Evolutionary conservation across 441 rosid genomes (phyloP).

Genomic region (Dalechampia spathulata): DNA sequence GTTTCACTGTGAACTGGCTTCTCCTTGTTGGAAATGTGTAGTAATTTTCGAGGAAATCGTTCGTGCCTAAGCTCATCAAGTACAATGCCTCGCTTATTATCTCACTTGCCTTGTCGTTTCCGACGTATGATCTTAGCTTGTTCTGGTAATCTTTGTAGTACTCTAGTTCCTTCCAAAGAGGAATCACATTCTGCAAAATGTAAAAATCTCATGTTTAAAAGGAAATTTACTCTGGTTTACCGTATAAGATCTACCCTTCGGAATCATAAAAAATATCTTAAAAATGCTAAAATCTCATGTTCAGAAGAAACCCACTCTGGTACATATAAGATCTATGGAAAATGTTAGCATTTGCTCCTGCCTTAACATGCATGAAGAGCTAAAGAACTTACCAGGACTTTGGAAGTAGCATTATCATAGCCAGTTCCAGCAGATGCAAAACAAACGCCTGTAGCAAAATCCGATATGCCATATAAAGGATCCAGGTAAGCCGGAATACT

Average conservation of each 20-base stretch:
- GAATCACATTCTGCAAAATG: conserved; percentile 51
- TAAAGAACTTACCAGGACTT: conserved; percentile 39
- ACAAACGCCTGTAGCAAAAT: conserved; percentile 63
- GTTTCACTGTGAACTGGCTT: conserved; percentile 30
- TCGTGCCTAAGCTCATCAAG: conserved; percentile 56
- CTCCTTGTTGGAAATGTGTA: conserved; percentile 29
- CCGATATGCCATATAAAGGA: conserved; percentile 39
- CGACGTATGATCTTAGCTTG: conserved; percentile 34
- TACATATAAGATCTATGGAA: too few relatives aligned
- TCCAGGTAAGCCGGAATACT: conserved; percentile 66
- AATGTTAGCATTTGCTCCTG: too few relatives aligned
- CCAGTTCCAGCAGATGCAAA: conserved; percentile 83
- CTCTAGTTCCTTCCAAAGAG: conserved; percentile 51
- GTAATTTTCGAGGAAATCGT: conserved; percentile 68
- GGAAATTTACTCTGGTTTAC: too few relatives aligned
- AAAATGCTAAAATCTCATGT: too few relatives aligned
- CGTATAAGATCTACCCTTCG: too few relatives aligned
- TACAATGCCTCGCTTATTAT: conserved; percentile 38
- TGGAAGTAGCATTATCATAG: conserved; percentile 54
- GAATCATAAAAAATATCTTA: too few relatives aligned
- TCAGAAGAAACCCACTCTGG: too few relatives aligned
- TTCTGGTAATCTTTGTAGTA: conserved; percentile 46
- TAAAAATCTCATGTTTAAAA: too few relatives aligned
- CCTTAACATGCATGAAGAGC: not conserved
- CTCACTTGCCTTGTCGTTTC: conserved; percentile 24